Percentiles rank a stretch among this genome's conserved stretches.
Evolutionary conservation across 2,329 filamentous ascomycete species (phyloP).

Genomic region (Sclerotinia subarctica): DNA sequence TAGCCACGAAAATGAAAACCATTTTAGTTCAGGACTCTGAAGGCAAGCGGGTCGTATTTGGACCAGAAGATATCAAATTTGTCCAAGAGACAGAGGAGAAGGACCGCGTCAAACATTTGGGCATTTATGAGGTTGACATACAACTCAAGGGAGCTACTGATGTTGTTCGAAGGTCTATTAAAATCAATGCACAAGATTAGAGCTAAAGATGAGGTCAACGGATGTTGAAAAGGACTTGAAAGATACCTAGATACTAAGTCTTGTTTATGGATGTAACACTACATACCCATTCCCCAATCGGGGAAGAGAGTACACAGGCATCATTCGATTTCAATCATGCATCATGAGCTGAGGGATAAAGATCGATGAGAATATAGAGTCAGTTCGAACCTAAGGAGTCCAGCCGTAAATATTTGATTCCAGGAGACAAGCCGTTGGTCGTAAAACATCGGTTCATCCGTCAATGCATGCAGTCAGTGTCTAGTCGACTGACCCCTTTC

Average conservation of each 20-base stretch:
- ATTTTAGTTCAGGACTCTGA: constrained; percentile 50
- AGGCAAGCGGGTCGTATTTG: constrained; percentile 48
- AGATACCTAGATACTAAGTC: constrained; percentile 18
- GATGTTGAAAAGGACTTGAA: background rate
- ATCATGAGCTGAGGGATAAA: background rate
- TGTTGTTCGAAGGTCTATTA: constrained; percentile 43
- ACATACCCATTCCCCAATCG: constrained; percentile 15
- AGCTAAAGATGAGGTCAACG: constrained; percentile 10
- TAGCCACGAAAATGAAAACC: constrained; percentile 47
- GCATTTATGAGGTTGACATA: constrained; percentile 52
- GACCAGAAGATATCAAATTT: constrained; percentile 50
- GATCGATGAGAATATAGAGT: background rate
- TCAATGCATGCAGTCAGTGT: background rate
- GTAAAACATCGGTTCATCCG: background rate
- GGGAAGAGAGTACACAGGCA: background rate
- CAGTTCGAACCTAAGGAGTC: background rate
- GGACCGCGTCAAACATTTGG: constrained; percentile 51
- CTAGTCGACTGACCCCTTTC: background rate
- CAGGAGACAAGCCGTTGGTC: background rate
- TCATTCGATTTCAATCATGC: background rate
- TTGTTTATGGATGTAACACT: constrained; percentile 24
- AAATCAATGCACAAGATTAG: constrained; percentile 42
- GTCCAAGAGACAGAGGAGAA: constrained; percentile 41
- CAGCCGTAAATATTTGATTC: background rate
- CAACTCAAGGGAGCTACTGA: constrained; percentile 46